Evolutionary conservation across 306 rosid species (phyloP), one percentile per base, ranked within the genome.

Genomic region (Luffa acutangula): DNA sequence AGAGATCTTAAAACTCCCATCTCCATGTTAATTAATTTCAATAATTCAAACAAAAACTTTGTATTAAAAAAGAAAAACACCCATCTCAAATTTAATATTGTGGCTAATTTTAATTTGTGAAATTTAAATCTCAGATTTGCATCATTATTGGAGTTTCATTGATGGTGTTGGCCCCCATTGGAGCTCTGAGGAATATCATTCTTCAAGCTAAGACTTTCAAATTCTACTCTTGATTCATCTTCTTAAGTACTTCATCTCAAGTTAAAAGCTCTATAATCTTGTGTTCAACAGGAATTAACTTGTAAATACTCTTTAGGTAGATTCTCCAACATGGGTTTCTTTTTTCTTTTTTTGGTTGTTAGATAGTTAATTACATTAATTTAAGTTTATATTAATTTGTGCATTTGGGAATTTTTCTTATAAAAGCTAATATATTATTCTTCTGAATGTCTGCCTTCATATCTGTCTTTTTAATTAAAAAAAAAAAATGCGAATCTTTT

Each of bases 111-210:
- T 1, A 6, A 15, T 53, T 25, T 51, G 20, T 3, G 4, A 49
- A 71, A 36, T 37, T 75, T 9, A 0, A 45, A 7, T 48, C 6
- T 3, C 84, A 81, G 84, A 75, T 78, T 11, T 82, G 85, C 81
- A 82, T 82, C 36, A 36, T 77, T 9, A 34, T 63, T 39, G 84
- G 84, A 76, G 80, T 81, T n/a, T 3, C 21, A 13, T 31, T 81
- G 76, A 76, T 76, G 76, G 17, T 81, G 59, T 42, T 76, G 45
- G 84, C 84, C 3, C 84, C 84, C 34, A 81, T 81, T 51, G 84
- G 84, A 37, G 84, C 80, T 49, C 67, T 77, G 59, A 66, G 81
- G 78, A 18, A 77, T 58, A 77, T 66, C 71, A 77, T 69, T 20
- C 81, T 77, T 56, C 73, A 77, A 46, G 85, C 85, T 41, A 67